Conservation (phyloP, 1,139 yeast species). For the Yamadazyma triangularis region DNA sequence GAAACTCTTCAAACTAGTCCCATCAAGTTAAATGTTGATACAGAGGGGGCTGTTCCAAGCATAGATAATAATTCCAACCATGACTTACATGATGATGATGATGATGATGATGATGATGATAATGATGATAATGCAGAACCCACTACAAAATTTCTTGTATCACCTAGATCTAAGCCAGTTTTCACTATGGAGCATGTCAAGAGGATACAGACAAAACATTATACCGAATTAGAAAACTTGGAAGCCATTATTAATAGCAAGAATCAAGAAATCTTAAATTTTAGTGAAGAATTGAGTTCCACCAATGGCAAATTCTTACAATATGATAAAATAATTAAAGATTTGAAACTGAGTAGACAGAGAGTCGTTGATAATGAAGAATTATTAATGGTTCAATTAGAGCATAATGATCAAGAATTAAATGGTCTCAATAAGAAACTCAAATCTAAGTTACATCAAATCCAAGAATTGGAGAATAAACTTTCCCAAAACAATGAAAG, state of each 20-base stretch:
- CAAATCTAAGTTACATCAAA: conserved; percentile 17
- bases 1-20: not conserved
- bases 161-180: conserved; percentile 35
- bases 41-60: too few species aligned
- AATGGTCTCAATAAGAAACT: conserved; percentile 25
- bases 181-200: conserved; percentile 30
- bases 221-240: conserved; percentile 15
- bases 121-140: conserved; percentile 16
- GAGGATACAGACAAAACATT: conserved; percentile 23
- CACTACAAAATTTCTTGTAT: conserved; percentile 27
- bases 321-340: conserved; percentile 18
- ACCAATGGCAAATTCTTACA: conserved; percentile 17
- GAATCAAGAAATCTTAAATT: conserved; percentile 15
- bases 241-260: conserved; percentile 13
- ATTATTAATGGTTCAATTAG: conserved; percentile 23
- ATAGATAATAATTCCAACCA: conserved; percentile 1
- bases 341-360: conserved; percentile 16
- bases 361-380: conserved; percentile 21
- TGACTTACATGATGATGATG: conserved; percentile 12
- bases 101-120: conserved; percentile 22
- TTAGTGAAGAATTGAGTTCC: conserved; percentile 16
- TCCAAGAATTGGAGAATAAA: conserved; percentile 1
- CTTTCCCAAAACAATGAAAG: conserved; percentile 1
- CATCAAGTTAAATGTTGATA: not conserved
- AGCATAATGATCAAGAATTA: conserved; percentile 26